These are phyloP conservation scores for Cinchona pubescens DNA, from an alignment of 257 asterid genomes.

Conservation along the genomic window DNA sequence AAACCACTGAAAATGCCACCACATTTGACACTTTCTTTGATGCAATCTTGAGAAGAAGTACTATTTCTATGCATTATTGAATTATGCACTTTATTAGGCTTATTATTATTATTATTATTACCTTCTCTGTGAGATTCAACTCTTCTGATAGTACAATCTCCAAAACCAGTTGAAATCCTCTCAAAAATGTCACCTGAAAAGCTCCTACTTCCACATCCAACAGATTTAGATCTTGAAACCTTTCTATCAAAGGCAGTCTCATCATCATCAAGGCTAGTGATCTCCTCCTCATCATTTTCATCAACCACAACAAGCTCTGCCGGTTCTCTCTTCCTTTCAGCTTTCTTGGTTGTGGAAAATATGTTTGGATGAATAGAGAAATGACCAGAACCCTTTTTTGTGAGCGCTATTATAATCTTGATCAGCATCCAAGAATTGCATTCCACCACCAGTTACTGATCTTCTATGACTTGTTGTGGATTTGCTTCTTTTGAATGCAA, in stretches of 20 bases:
- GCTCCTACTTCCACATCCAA: constrained; percentile 97
- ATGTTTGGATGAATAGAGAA: constrained; percentile 60
- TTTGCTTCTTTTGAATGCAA: constrained; percentile 78
- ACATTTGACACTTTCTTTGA: constrained; percentile 82
- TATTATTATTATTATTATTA: too few relatives aligned
- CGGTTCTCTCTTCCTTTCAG: constrained; percentile 45
- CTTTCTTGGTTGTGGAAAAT: constrained; percentile 36
- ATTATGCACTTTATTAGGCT: constrained; percentile 41
- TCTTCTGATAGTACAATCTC: constrained; percentile 87
- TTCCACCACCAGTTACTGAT: too few relatives aligned
- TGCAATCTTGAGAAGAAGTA: constrained; percentile 56
- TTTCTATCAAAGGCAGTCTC: constrained; percentile 54
- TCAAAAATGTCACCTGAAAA: constrained; percentile 95
- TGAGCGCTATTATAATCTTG: constrained; percentile 38
- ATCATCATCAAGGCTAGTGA: too few relatives aligned
- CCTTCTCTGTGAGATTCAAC: constrained; percentile 99
- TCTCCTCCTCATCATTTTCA: constrained; percentile 58
- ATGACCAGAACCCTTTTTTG: constrained; percentile 78
- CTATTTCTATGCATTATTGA: constrained; percentile 34
- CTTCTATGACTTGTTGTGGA: constrained; percentile 64
- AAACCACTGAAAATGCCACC: constrained; percentile 93
- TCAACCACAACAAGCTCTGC: constrained; percentile 59
- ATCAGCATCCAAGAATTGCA: constrained; percentile 53
- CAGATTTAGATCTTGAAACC: constrained; percentile 96
- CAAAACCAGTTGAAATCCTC: constrained; percentile 93